Evolutionary conservation across 106 monocot species (phyloP), one percentile per base, ranked within the genome.

Genomic region (Dioscorea zingiberensis): DNA sequence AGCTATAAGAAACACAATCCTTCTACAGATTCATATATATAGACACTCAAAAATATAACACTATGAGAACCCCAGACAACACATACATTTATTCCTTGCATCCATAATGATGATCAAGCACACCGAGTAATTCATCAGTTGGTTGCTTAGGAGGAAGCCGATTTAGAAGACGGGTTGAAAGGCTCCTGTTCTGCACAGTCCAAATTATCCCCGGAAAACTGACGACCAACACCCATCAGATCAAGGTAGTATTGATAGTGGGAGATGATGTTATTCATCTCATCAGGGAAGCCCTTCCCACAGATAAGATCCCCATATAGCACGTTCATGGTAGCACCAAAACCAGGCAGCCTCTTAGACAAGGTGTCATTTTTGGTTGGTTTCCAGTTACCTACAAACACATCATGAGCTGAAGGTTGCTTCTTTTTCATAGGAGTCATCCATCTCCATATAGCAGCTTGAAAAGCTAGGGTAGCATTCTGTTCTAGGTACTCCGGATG

Each of bases 221-320:
- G 74, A 7, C 91, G 78, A 27, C 97, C 88, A 59, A 97, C 63
- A 25, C 97, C 91, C 91, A 97, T 85, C 58, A 97, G 69, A 64
- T 91, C 91, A 11, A 95, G 95, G 72, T 91, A 91, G 59, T 95
- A 83, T 67, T 86, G 91, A 69, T 91, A 95, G 72, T 91, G 91
- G 21, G 95, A 95, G 30, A 95, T 79, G 27, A 83, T 71, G 79
- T 63, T 77, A 81, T 95, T 95, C 95, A 95, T 95, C 45, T 56
- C 29, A 58, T 95, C 95, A 8, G 67, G 30, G 51, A 32, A 91
- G 16, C 94, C 94, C 54, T 95, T 82, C 17, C 94, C 91, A 24
- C 94, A 95, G 15, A 73, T 13, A 9, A 55, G 58, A 44, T 97
- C 95, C 0, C 88, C 79, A 23, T 91, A 85, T 16, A 97, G 85